Evolutionary conservation across 495 filamentous ascomycete species (phyloP), one percentile per base, ranked within the genome.

Genomic region (Extremus antarcticus): DNA sequence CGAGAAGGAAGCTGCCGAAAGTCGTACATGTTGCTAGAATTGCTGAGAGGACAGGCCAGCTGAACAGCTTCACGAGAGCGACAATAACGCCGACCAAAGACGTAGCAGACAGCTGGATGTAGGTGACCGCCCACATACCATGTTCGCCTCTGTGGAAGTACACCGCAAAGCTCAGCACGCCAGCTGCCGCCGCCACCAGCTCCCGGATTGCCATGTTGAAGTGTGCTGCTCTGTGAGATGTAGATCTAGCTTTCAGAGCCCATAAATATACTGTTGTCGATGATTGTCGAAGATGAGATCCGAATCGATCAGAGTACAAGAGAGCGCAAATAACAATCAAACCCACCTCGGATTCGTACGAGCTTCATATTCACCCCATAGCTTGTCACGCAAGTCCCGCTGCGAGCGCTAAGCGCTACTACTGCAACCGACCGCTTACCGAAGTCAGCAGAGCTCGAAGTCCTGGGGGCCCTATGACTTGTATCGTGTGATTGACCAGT

Each of bases 1-100:
- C 64, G 3, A 43, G 2, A 32, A 60, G 17, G 46, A 22, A 60
- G 39, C 19, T 25, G 43, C 10, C 16, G 21, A 25, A 11, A 2
- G 39, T 45, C n/a, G 35, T 25, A 1, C 23, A 24, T 20, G 54
- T 43, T 2, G 25, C 15, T n/a, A 19, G 2, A 7, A 56, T 11
- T 2, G 46, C 54, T 1, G 25, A 11, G 17, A 7, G 2, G 29
- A 24, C 3, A 3, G 35, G 10, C 13, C 13, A 25, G 20, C 3
- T 22, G 15, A 7, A 43, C 7, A 41, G 50, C 21, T 53, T 53
- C 17, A 19, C 21, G 11, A 41, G 29, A 11, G 29, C 48, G 3
- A 39, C 29, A 22, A 23, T 43, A 19, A 25, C 51, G 49, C 43
- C 48, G 19, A 51, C 20, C 9, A 51, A n/a, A 15, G 13, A 11